Percentiles rank a stretch among this genome's conserved stretches.
phyloP scores from a whole-genome alignment of 345 rosid genomes.

The Balakata baccata region DNA sequence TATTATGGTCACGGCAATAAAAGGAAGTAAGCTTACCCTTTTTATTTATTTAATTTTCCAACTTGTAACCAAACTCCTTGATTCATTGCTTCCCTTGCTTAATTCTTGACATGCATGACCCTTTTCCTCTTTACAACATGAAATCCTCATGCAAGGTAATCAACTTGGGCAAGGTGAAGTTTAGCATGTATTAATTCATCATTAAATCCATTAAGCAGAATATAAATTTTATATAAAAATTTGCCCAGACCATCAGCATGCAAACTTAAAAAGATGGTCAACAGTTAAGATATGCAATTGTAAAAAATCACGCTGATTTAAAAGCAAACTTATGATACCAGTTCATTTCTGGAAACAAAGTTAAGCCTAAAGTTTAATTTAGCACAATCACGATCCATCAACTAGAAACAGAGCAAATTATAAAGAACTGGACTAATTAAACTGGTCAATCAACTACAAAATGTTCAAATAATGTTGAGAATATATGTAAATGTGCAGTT shows the following conservation, averaged over 20 bases:
- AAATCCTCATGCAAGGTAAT: no score
- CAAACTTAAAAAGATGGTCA: no score
- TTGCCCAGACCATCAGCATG: no score
- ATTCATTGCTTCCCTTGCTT: no score
- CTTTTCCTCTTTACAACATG: no score
- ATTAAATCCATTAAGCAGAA: background rate
- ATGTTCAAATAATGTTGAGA: background rate
- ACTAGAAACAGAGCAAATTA: slow-evolving; percentile 7
- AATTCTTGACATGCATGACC: no score
- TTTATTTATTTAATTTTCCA: no score
- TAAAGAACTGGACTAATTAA: background rate
- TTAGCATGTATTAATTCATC: background rate
- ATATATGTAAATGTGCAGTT: background rate
- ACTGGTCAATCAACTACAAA: background rate
- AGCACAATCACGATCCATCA: background rate
- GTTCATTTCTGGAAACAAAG: background rate
- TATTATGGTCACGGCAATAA: no score
- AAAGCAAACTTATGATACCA: background rate
- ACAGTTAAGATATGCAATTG: background rate
- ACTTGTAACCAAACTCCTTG: no score
- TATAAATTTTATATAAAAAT: no score
- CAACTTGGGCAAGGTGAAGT: no score
- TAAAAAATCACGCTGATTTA: background rate
- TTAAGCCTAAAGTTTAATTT: background rate
- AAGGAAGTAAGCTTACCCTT: no score